Conservation (phyloP, 2,329 filamentous ascomycete genomes). For the Alternaria brassicae region DNA sequence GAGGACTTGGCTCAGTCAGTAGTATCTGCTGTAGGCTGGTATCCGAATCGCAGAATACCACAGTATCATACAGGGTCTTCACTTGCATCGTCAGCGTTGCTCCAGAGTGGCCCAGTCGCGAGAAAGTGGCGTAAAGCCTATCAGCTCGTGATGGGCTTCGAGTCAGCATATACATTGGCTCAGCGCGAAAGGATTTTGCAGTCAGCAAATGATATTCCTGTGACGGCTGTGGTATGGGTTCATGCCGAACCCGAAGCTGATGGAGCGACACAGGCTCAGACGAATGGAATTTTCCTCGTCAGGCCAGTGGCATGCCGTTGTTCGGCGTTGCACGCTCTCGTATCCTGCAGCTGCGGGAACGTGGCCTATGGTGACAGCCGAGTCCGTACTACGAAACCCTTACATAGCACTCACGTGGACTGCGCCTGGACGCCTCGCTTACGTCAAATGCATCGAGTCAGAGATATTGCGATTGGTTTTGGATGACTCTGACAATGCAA, state of each 20-base stretch:
- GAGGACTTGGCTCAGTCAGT: neutral
- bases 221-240: neutral
- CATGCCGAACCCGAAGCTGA: neutral
- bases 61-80: neutral
- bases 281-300: neutral
- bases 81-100: neutral
- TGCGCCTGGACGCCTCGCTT: constrained; percentile 13
- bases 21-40: neutral
- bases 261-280: neutral
- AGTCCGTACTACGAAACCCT: constrained; percentile 3
- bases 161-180: neutral
- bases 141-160: neutral
- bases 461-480: neutral
- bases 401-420: constrained; percentile 12
- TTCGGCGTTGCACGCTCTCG: neutral
- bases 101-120: neutral
- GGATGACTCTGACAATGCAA: neutral
- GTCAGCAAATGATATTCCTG: neutral
- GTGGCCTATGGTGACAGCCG: constrained; percentile 11
- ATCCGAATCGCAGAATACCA: neutral
- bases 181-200: neutral
- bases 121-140: neutral
- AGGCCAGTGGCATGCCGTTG: neutral
- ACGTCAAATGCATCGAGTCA: neutral
- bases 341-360: neutral